Percentiles rank a stretch among this genome's conserved stretches.
These are phyloP conservation scores for Mortierella sp. DNA, from an alignment of 371 early-diverging fungal genomes.

Conservation along the genomic window DNA sequence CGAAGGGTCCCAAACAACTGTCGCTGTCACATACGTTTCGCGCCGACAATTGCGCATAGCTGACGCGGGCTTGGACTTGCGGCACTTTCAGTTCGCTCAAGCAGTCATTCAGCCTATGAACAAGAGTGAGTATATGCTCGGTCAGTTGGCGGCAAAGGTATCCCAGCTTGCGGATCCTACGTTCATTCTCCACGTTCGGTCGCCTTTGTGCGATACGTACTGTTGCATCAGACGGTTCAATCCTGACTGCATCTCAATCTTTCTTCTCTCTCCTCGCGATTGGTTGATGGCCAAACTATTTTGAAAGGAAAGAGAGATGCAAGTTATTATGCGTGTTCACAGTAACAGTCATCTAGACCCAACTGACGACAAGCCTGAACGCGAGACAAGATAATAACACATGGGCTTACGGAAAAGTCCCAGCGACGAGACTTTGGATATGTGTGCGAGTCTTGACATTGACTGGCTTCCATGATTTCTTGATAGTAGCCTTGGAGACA, in stretches of 20 bases:
- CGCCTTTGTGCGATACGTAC: constrained; percentile 13
- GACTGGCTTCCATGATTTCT: constrained; percentile 41
- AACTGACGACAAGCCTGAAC: neutral
- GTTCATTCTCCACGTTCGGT: neutral
- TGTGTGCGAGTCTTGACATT: constrained; percentile 40
- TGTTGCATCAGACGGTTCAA: constrained; percentile 47
- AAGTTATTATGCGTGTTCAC: neutral
- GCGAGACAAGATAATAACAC: neutral
- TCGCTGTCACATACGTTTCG: constrained; percentile 32
- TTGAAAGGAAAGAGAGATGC: neutral
- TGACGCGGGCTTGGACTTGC: constrained; percentile 13
- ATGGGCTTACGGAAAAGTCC: constrained; percentile 42
- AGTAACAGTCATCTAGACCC: neutral
- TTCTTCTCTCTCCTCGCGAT: constrained; percentile 41
- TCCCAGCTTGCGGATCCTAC: neutral
- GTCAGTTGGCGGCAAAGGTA: neutral
- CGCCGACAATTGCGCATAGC: constrained; percentile 30
- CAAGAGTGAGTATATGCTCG: neutral
- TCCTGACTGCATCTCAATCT: constrained; percentile 41
- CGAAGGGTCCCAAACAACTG: neutral
- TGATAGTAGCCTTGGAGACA: constrained; percentile 41
- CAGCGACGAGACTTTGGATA: constrained; percentile 30
- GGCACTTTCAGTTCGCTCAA: constrained; percentile 51
- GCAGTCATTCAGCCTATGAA: constrained; percentile 42
- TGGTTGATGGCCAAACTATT: constrained; percentile 40